Conservation (phyloP, 169 alveolate species). For the Neospora caninum region DNA sequence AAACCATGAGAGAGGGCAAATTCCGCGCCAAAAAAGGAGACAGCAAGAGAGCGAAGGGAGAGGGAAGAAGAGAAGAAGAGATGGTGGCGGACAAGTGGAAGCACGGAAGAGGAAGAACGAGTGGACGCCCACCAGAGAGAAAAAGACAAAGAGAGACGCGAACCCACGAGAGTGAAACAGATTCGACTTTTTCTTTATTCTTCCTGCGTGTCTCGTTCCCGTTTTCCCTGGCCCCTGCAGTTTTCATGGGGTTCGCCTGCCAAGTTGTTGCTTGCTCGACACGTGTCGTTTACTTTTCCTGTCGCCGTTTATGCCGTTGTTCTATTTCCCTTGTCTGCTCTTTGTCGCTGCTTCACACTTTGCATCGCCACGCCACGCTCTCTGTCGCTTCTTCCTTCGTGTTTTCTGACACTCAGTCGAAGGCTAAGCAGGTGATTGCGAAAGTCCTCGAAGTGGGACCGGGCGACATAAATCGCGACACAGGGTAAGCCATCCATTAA, state of each 20-base stretch:
- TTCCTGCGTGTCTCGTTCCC: neutral
- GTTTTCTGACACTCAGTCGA: constrained; percentile 11
- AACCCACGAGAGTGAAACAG: neutral
- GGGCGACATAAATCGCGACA: constrained; percentile 39
- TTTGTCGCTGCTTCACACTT: too few species aligned
- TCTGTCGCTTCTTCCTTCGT: neutral
- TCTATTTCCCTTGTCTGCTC: too few species aligned
- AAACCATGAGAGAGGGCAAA: too few species aligned
- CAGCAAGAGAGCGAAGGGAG: too few species aligned
- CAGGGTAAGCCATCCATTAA: constrained; percentile 28
- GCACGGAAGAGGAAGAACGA: too few species aligned
- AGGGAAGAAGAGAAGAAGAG: too few species aligned
- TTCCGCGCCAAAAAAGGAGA: too few species aligned
- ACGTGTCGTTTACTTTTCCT: neutral
- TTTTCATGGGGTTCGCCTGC: too few species aligned
- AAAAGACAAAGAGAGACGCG: neutral
- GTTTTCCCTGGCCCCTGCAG: neutral
- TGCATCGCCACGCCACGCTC: neutral
- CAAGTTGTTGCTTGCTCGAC: neutral
- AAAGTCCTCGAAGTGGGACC: constrained; percentile 54
- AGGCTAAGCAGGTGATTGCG: constrained; percentile 43
- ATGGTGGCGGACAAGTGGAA: too few species aligned
- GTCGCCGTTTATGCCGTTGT: too few species aligned
- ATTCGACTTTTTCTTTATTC: neutral
- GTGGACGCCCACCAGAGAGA: too few species aligned